These are phyloP conservation scores for Cryptosporidium ubiquitum DNA, from an alignment of 169 alveolate genomes.

Conservation along the genomic window DNA sequence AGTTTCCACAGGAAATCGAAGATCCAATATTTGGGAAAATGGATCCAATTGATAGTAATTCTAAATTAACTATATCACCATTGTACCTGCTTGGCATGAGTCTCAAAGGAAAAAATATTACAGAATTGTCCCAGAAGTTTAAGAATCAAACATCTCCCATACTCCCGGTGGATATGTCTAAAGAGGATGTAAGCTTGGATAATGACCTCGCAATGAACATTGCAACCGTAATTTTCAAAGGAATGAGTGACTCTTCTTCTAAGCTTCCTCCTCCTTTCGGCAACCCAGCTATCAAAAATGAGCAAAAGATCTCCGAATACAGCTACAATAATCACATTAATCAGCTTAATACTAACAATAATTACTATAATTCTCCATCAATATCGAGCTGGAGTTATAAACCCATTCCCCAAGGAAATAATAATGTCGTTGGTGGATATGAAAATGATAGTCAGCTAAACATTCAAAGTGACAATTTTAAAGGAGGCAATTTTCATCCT, in stretches of 20 bases:
- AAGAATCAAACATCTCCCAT: slow-evolving; percentile 56
- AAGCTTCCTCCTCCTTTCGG: slow-evolving; percentile 69
- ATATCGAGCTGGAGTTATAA: slow-evolving; percentile 67
- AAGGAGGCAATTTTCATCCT: slow-evolving; percentile 1
- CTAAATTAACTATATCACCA: slow-evolving; percentile 48
- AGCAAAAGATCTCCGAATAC: background rate
- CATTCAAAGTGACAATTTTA: background rate
- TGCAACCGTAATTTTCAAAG: slow-evolving; percentile 65
- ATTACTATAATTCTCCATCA: slow-evolving; percentile 9
- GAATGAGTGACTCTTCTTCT: slow-evolving; percentile 55
- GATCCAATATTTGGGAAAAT: slow-evolving; percentile 8
- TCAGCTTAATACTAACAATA: background rate
- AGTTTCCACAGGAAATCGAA: background rate
- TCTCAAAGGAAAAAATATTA: slow-evolving; percentile 27
- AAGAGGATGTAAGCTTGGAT: slow-evolving; percentile 1
- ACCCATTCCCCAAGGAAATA: slow-evolving; percentile 69
- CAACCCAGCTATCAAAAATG: slow-evolving; percentile 13
- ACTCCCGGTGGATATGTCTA: slow-evolving; percentile 19
- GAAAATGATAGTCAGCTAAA: background rate
- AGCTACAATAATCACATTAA: background rate
- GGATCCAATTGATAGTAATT: background rate
- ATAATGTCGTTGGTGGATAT: slow-evolving; percentile 7
- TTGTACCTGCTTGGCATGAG: slow-evolving; percentile 24
- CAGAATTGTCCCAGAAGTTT: slow-evolving; percentile 48
- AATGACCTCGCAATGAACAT: slow-evolving; percentile 38